Evolutionary conservation across 78 protist genomes (phyloP), one percentile per base, ranked within the genome.

Genomic region (Dictyostelium capitatum): DNA sequence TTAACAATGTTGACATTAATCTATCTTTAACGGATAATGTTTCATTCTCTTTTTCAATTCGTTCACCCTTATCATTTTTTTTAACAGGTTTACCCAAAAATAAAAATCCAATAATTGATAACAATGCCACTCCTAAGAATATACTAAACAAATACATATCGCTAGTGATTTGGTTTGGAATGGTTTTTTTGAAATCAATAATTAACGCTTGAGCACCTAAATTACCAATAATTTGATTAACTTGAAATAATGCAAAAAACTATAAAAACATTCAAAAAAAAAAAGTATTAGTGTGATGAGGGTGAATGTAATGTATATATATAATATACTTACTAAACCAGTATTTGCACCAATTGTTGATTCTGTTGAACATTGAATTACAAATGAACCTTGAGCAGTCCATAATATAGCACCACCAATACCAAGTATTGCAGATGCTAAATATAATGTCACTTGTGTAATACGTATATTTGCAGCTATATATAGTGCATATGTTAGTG

Each of bases 341-440:
- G 93, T 87, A 25, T 87, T 82, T 28, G 79, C 65, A n/a, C 84
- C 84, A 28, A 87, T 25, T 20, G 93, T 87, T 8, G 30, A 43
- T 37, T 59, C 84, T n/a, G 83, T 87, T 54, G 93, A 87, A 77
- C 93, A 87, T 51, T 75, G 56, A 64, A 87, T 87, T 30, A 87
- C 93, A 25, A 74, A 87, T 5, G 93, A 80, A 48, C 93, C 84
- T 87, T 87, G 78, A 25, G 93, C 93, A 77, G 93, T 87, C 93
- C 93, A 87, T 50, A 87, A 57, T 48, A 87, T 25, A n/a, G 93
- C 93, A 77, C 82, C 93, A 77, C 93, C 93, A 62, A 87, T 41
- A 62, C 93, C 93, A 7, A 87, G 37, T 17, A 87, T 3, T 11
- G 69, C 93, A 20, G 93, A 56, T 10, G 93, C 84, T 37, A 20